Conservation (phyloP, 192 early-diverging fungal species). For the Haplosporangium gracile region DNA sequence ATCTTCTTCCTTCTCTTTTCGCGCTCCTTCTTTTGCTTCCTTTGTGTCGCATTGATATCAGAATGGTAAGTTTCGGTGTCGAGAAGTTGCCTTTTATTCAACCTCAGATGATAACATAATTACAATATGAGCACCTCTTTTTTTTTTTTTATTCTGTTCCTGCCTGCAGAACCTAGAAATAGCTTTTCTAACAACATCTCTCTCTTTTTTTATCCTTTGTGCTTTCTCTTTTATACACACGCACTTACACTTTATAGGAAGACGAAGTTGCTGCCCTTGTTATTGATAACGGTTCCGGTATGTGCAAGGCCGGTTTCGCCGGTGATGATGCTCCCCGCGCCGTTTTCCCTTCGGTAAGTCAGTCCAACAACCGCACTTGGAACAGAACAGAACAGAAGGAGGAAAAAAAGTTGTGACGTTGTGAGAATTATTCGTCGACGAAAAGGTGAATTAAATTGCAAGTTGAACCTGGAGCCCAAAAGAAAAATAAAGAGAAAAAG, state of each 20-base stretch:
- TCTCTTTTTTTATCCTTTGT: not conserved
- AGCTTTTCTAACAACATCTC: slow-evolving; percentile 3
- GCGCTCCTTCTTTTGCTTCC: not conserved
- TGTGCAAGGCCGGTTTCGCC: slow-evolving; percentile 96
- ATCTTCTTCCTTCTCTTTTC: not conserved
- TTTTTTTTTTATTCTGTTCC: not conserved
- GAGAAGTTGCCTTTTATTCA: not conserved
- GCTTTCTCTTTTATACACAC: not conserved
- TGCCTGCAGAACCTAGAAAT: not conserved
- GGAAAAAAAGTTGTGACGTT: slow-evolving; percentile 31
- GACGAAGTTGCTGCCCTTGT: slow-evolving; percentile 91
- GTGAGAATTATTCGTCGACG: not conserved
- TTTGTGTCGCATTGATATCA: not conserved
- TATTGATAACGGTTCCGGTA: slow-evolving; percentile 95
- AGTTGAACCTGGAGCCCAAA: not conserved
- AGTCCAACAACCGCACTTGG: not conserved
- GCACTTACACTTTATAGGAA: slow-evolving; percentile 53
- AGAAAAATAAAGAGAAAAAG: not conserved
- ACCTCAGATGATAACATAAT: slow-evolving; percentile 5
- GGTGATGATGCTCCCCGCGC: slow-evolving; percentile 93
- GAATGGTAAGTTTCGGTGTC: slow-evolving; percentile 9
- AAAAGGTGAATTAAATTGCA: not conserved
- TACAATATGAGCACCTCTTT: not conserved
- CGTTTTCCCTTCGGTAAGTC: slow-evolving; percentile 64
- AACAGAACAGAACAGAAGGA: not conserved